Conservation (phyloP, 75 land plant genomes). For the Cryptomeria japonica region DNA sequence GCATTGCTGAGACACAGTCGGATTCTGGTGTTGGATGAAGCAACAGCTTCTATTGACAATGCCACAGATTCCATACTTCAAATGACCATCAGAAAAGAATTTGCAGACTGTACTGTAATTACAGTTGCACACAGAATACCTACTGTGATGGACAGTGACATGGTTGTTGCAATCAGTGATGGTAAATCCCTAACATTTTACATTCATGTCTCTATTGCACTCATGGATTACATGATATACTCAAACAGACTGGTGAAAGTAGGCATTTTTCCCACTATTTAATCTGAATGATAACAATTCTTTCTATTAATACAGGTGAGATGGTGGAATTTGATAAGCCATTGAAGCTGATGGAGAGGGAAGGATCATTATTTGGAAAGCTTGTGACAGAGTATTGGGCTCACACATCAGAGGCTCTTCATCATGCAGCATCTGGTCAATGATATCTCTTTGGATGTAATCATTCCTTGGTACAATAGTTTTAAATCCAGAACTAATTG, state of each 20-base stretch:
- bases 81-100: constrained; percentile 22
- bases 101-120: constrained; percentile 37
- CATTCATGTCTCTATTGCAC: background rate
- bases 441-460: background rate
- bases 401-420: constrained; percentile 31
- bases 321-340: constrained; percentile 80
- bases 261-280: background rate
- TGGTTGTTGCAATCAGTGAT: constrained; percentile 41
- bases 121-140: constrained; percentile 55
- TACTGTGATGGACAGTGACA: constrained; percentile 43
- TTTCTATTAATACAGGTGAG: constrained; percentile 46
- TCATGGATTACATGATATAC: background rate
- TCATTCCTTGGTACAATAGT: background rate
- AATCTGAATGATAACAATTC: background rate
- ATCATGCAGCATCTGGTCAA: background rate
- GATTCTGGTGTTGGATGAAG: constrained; percentile 40
- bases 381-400: constrained; percentile 91
- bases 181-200: constrained; percentile 18
- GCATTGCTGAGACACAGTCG: constrained; percentile 28
- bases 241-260: background rate
- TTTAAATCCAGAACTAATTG: background rate
- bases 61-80: constrained; percentile 32
- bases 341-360: constrained; percentile 53
- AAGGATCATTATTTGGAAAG: constrained; percentile 71
- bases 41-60: constrained; percentile 34